These are phyloP conservation scores for Ogataea salicorniae DNA, from an alignment of 805 yeast species.

Conservation along the genomic window DNA sequence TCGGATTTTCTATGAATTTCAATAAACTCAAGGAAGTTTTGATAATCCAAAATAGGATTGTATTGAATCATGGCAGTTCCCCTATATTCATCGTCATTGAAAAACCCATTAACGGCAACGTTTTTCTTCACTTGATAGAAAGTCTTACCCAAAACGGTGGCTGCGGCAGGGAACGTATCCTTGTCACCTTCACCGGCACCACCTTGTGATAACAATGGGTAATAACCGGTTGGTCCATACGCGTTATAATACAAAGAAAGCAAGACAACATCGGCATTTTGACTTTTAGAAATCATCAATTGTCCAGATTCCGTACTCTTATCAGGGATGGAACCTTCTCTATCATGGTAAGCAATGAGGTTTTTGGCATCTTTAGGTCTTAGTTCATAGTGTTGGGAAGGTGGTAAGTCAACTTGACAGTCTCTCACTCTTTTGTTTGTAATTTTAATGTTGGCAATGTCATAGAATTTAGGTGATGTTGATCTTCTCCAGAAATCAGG, in stretches of 20 bases:
- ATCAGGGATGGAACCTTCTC: slow-evolving; percentile 56
- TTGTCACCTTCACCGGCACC: slow-evolving; percentile 79
- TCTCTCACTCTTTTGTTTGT: slow-evolving; percentile 33
- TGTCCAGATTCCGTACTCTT: slow-evolving; percentile 65
- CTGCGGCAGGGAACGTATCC: slow-evolving; percentile 71
- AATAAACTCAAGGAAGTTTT: slow-evolving; percentile 15
- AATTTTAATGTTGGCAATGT: slow-evolving; percentile 43
- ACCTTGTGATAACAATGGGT: slow-evolving; percentile 53
- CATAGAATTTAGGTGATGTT: slow-evolving; percentile 53
- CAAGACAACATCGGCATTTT: slow-evolving; percentile 49
- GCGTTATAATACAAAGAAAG: slow-evolving; percentile 55
- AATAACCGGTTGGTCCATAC: slow-evolving; percentile 55
- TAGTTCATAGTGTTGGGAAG: slow-evolving; percentile 12
- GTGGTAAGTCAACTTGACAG: slow-evolving; percentile 22
- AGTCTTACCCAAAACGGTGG: slow-evolving; percentile 41
- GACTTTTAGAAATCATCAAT: slow-evolving; percentile 48
- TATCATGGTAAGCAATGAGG: slow-evolving; percentile 49
- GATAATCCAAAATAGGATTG: slow-evolving; percentile 38
- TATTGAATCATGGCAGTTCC: slow-evolving; percentile 49
- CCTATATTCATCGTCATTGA: slow-evolving; percentile 27
- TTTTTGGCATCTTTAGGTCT: slow-evolving; percentile 14
- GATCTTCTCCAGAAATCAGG: slow-evolving; percentile 67
- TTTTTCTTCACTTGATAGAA: slow-evolving; percentile 53
- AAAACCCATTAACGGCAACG: slow-evolving; percentile 44
- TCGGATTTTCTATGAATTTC: slow-evolving; percentile 16